phyloP scores from a whole-genome alignment of 1,139 yeast genomes.

The Suhomyces bolitotheri region DNA sequence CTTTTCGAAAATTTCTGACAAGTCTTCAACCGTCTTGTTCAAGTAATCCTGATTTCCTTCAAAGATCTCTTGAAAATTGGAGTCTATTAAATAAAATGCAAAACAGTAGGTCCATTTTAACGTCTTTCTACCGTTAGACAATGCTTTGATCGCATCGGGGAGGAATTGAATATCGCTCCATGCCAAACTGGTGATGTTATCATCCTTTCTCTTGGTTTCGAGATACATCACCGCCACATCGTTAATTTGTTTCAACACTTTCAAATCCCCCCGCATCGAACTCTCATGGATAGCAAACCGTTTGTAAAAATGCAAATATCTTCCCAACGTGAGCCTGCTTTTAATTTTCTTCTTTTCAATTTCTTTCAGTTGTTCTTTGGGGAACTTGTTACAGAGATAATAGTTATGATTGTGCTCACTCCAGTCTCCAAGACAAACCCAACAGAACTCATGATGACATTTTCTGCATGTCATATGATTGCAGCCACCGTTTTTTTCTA shows the following conservation, averaged over 20 bases:
- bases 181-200: slow-evolving; percentile 46
- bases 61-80: slow-evolving; percentile 57
- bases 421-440: slow-evolving; percentile 91
- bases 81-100: slow-evolving; percentile 61
- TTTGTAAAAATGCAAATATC: slow-evolving; percentile 77
- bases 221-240: slow-evolving; percentile 59
- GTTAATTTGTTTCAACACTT: slow-evolving; percentile 63
- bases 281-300: slow-evolving; percentile 76
- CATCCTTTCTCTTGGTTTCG: slow-evolving; percentile 39
- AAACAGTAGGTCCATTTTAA: slow-evolving; percentile 92
- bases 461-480: slow-evolving; percentile 90
- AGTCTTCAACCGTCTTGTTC: slow-evolving; percentile 72
- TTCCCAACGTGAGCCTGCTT: slow-evolving; percentile 48
- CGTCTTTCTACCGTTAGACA: slow-evolving; percentile 71
- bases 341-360: slow-evolving; percentile 33
- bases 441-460: slow-evolving; percentile 82
- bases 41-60: slow-evolving; percentile 75
- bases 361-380: slow-evolving; percentile 26
- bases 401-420: slow-evolving; percentile 60
- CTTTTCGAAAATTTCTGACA: slow-evolving; percentile 68
- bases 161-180: slow-evolving; percentile 92
- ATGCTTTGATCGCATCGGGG: slow-evolving; percentile 64
- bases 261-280: slow-evolving; percentile 73
- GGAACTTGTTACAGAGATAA: slow-evolving; percentile 67
- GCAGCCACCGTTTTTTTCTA: slow-evolving; percentile 91